Conservation (phyloP, 768 basidiomycete species). For the Podaxis sp. region DNA sequence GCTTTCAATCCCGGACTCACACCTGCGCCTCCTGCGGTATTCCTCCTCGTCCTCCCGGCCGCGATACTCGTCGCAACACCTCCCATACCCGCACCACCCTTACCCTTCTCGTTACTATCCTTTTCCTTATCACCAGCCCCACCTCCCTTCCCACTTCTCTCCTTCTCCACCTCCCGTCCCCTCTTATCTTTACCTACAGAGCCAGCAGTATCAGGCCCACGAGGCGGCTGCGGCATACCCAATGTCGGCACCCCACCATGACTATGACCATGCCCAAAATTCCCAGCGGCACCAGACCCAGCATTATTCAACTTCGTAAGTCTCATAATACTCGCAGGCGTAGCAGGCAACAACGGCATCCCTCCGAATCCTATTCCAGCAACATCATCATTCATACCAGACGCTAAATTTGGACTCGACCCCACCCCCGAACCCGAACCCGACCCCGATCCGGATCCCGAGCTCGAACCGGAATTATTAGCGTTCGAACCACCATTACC, state of each 20-base stretch:
- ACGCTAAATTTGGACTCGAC: background rate
- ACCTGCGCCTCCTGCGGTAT: conserved; percentile 22
- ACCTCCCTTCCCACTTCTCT: background rate
- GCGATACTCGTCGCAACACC: conserved; percentile 17
- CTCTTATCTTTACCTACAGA: background rate
- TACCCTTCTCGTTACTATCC: conserved; percentile 10
- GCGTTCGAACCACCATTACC: background rate
- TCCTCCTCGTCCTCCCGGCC: conserved; percentile 16
- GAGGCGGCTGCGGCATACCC: background rate
- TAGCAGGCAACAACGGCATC: conserved; percentile 62
- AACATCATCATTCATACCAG: background rate
- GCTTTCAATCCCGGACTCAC: conserved; percentile 64
- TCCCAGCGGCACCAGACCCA: background rate
- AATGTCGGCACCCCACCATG: background rate
- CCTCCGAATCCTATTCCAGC: background rate
- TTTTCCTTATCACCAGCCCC: background rate
- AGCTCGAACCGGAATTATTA: background rate
- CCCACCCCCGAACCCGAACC: conserved; percentile 1
- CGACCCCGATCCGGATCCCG: conserved; percentile 7
- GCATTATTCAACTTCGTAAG: conserved; percentile 58
- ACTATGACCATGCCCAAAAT: background rate
- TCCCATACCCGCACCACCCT: conserved; percentile 1
- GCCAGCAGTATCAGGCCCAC: background rate
- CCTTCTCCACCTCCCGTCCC: background rate
- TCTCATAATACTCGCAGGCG: conserved; percentile 93